Percentiles rank a stretch among this genome's conserved stretches.
These are phyloP conservation scores for Carex scoparia DNA, from an alignment of 176 grass and related monocot genomes.

Conservation along the genomic window DNA sequence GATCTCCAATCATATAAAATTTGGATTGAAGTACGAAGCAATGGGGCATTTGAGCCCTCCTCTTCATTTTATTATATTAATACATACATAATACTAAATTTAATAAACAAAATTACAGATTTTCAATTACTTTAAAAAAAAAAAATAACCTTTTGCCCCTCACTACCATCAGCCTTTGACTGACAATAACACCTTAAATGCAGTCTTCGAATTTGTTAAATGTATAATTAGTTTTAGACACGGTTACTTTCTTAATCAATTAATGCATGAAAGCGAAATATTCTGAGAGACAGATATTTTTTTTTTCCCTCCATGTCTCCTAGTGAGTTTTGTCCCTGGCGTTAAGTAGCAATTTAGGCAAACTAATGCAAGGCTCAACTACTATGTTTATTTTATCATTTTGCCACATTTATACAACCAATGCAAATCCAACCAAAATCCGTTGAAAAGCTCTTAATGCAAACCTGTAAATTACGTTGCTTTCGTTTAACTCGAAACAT, in stretches of 20 bases:
- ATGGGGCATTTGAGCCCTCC: too few relatives aligned
- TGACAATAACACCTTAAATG: background rate
- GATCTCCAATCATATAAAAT: too few relatives aligned
- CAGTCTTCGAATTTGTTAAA: background rate
- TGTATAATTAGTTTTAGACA: background rate
- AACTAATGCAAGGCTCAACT: background rate
- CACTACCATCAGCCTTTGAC: too few relatives aligned
- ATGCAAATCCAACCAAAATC: background rate
- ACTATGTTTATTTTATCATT: background rate
- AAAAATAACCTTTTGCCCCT: too few relatives aligned
- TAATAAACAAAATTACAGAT: too few relatives aligned
- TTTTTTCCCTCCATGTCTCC: background rate
- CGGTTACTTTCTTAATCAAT: background rate
- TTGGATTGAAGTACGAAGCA: too few relatives aligned
- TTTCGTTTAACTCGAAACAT: slow-evolving; percentile 1
- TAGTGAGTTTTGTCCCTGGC: background rate
- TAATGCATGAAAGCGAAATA: background rate
- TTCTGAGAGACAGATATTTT: background rate
- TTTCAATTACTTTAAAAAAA: too few relatives aligned
- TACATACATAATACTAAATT: too few relatives aligned
- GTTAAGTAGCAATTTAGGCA: background rate
- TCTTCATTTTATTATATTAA: too few relatives aligned
- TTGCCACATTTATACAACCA: background rate
- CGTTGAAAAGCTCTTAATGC: background rate
- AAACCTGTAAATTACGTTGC: slow-evolving; percentile 6